phyloP scores from a whole-genome alignment of 768 basidiomycete species.

The Russula olivacea region DNA sequence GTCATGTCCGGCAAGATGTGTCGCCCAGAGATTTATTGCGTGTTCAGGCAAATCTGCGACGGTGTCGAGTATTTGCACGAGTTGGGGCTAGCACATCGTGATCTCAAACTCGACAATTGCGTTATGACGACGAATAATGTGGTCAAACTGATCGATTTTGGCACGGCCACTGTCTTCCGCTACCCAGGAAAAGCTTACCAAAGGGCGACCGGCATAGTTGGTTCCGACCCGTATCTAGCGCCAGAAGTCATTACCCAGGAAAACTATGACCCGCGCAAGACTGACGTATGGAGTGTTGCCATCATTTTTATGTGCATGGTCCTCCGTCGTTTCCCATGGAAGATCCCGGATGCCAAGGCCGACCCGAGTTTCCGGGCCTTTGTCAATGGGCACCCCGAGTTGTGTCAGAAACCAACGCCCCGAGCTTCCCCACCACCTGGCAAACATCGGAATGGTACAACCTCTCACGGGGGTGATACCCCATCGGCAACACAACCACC shows the following conservation, averaged over 20 bases:
- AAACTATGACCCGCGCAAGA: slow-evolving; percentile 91
- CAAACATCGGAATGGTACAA: not conserved
- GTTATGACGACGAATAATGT: slow-evolving; percentile 95
- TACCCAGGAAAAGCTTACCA: slow-evolving; percentile 86
- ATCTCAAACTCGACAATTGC: slow-evolving; percentile 99
- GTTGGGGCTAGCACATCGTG: slow-evolving; percentile 95
- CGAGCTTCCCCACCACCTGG: slow-evolving; percentile 1
- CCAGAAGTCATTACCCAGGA: slow-evolving; percentile 85
- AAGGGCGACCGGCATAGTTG: slow-evolving; percentile 84
- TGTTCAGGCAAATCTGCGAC: slow-evolving; percentile 97
- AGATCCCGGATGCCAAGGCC: slow-evolving; percentile 90
- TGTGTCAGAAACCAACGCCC: slow-evolving; percentile 40
- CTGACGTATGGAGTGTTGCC: slow-evolving; percentile 97
- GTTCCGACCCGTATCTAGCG: slow-evolving; percentile 96
- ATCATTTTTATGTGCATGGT: slow-evolving; percentile 99
- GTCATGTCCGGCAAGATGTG: slow-evolving; percentile 99
- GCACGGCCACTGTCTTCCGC: slow-evolving; percentile 98
- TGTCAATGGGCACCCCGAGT: slow-evolving; percentile 87
- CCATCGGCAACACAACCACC: not conserved
- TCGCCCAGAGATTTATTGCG: slow-evolving; percentile 97
- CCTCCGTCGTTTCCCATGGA: slow-evolving; percentile 97
- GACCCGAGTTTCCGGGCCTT: slow-evolving; percentile 91
- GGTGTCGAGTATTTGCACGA: slow-evolving; percentile 98
- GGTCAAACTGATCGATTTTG: slow-evolving; percentile 99
- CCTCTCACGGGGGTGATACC: not conserved